Conservation (phyloP, 805 yeast species). For the Yarrowia sp. region DNA sequence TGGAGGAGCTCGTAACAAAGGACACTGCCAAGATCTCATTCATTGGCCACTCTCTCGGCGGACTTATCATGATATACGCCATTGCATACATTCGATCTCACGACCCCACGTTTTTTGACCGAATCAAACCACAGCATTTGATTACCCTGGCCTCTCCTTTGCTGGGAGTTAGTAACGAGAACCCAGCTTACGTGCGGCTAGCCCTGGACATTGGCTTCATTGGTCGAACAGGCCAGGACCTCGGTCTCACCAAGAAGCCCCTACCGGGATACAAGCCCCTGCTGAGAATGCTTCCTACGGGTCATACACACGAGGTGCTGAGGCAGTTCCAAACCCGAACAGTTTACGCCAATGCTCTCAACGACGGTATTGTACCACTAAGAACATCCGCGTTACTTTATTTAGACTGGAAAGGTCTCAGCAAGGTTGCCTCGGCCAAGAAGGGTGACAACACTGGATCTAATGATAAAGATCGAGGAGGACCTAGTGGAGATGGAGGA, state of each 20-base stretch:
- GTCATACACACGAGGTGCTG: constrained; percentile 64
- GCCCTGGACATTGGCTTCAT: constrained; percentile 84
- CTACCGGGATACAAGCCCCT: constrained; percentile 50
- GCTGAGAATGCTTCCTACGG: constrained; percentile 68
- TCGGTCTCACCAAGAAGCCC: constrained; percentile 56
- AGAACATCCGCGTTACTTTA: constrained; percentile 83
- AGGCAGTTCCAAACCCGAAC: constrained; percentile 67
- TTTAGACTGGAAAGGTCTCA: constrained; percentile 77
- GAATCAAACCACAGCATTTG: constrained; percentile 69
- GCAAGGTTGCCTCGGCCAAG: constrained; percentile 45
- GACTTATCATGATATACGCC: constrained; percentile 87
- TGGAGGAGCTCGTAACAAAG: constrained; percentile 48
- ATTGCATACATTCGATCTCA: constrained; percentile 64
- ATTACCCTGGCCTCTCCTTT: constrained; percentile 84
- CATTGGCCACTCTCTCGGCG: constrained; percentile 92
- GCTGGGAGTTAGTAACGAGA: constrained; percentile 82
- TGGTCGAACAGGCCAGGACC: constrained; percentile 91
- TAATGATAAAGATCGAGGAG: constrained; percentile 28
- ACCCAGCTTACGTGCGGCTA: constrained; percentile 77
- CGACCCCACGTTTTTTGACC: constrained; percentile 64
- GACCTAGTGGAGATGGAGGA: constrained; percentile 27
- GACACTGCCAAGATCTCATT: constrained; percentile 69
- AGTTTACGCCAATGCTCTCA: constrained; percentile 79
- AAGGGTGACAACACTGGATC: constrained; percentile 28
- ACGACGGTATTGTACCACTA: constrained; percentile 95